A percentile compares a stretch with the other conserved stretches of the same genome.
phyloP scores from a whole-genome alignment of 2,329 filamentous ascomycete species.

The Aspergillus fischeri region DNA sequence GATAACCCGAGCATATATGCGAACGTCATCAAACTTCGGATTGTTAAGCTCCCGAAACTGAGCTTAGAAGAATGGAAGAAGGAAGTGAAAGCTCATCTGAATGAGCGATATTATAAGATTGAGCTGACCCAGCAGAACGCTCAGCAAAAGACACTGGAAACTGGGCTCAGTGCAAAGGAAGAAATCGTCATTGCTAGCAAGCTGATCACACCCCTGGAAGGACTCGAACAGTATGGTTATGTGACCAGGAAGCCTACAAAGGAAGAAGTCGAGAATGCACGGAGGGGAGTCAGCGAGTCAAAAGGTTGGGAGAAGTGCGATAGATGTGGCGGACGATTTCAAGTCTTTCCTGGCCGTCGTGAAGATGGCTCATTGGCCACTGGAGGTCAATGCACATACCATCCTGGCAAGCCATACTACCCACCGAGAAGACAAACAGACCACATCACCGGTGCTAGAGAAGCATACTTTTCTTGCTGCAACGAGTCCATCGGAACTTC shows the following conservation, averaged over 20 bases:
- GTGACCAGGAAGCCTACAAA: constrained; percentile 63
- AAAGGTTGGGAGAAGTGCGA: constrained; percentile 85
- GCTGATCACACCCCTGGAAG: constrained; percentile 60
- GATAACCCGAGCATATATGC: constrained; percentile 68
- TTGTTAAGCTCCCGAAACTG: constrained; percentile 75
- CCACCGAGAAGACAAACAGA: constrained; percentile 54
- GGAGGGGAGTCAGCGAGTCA: constrained; percentile 60
- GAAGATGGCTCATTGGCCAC: constrained; percentile 70
- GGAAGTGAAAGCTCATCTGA: constrained; percentile 49
- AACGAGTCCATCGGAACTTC: constrained; percentile 68
- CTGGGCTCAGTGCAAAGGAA: constrained; percentile 63
- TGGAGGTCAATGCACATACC: constrained; percentile 74
- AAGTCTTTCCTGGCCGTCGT: constrained; percentile 83
- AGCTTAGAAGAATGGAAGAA: constrained; percentile 65
- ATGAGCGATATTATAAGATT: constrained; percentile 34
- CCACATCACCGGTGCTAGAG: constrained; percentile 52
- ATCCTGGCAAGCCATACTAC: constrained; percentile 68
- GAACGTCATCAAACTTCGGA: constrained; percentile 78
- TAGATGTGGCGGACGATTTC: constrained; percentile 79
- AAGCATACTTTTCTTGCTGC: constrained; percentile 73
- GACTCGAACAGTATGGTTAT: constrained; percentile 69
- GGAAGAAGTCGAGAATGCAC: constrained; percentile 63
- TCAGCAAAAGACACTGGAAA: constrained; percentile 57
- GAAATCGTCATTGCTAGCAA: constrained; percentile 63
- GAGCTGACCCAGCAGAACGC: constrained; percentile 26